Conservation (phyloP, 108 stramenopile species). For the Cyclostephanos invisitatus region DNA sequence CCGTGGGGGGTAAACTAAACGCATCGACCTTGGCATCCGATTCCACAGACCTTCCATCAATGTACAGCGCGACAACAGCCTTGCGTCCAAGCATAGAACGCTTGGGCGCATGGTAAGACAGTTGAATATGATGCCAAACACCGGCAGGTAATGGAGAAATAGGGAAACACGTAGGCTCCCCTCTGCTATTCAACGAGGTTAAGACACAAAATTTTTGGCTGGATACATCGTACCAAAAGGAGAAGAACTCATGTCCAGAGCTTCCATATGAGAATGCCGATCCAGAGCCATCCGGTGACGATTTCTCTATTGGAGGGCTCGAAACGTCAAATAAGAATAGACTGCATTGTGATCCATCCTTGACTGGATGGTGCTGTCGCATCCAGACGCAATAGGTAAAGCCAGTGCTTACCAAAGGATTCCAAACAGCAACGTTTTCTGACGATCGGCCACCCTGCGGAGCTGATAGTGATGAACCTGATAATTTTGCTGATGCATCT, state of each 20-base stretch:
- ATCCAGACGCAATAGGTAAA: constrained; percentile 85
- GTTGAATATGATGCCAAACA: constrained; percentile 87
- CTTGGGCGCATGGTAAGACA: constrained; percentile 83
- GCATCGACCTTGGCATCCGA: constrained; percentile 78
- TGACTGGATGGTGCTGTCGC: constrained; percentile 54
- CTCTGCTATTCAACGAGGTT: constrained; percentile 59
- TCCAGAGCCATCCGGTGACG: constrained; percentile 46
- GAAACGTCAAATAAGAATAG: constrained; percentile 80
- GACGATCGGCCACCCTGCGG: constrained; percentile 45
- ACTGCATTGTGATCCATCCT: constrained; percentile 58
- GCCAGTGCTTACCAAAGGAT: constrained; percentile 65
- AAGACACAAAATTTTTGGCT: constrained; percentile 75
- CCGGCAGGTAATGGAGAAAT: constrained; percentile 70
- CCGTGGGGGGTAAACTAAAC: constrained; percentile 77
- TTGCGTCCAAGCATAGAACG: constrained; percentile 80
- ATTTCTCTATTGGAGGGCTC: constrained; percentile 56
- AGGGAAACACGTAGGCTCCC: constrained; percentile 79
- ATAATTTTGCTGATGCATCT: constrained; percentile 62
- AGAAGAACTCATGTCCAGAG: constrained; percentile 60
- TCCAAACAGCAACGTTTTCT: constrained; percentile 65
- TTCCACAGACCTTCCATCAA: constrained; percentile 83
- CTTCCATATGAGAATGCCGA: constrained; percentile 44
- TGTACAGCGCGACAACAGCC: constrained; percentile 62
- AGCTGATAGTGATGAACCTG: constrained; percentile 52
- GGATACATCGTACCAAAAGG: constrained; percentile 77